Conservation (phyloP, 441 rosid species). For the Omphalea diandra region DNA sequence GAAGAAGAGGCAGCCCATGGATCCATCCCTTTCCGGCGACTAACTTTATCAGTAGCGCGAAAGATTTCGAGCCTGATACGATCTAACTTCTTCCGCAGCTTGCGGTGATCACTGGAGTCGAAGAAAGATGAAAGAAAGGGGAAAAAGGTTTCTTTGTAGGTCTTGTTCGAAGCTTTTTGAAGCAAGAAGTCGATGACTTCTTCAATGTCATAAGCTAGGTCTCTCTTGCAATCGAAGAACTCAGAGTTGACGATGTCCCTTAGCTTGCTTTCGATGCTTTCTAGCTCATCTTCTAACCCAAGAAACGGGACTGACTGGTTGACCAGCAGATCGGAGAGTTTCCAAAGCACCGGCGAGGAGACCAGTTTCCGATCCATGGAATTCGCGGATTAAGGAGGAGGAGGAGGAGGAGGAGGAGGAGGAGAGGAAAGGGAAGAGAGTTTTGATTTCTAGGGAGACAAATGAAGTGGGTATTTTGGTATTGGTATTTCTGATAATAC, state of each 20-base stretch:
- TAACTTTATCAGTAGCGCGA: slow-evolving; percentile 16
- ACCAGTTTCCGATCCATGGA: slow-evolving; percentile 22
- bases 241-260: slow-evolving; percentile 24
- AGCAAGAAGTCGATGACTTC: slow-evolving; percentile 18
- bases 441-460: too few species aligned
- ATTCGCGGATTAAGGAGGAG: too few species aligned
- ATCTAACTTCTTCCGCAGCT: slow-evolving; percentile 15
- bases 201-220: slow-evolving; percentile 23
- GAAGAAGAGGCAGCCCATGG: not conserved
- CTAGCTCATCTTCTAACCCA: slow-evolving; percentile 17
- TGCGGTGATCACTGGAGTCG: slow-evolving; percentile 12
- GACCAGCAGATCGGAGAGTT: slow-evolving; percentile 20
- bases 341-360: slow-evolving; percentile 16
- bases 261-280: slow-evolving; percentile 18
- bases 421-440: too few species aligned
- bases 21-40: slow-evolving; percentile 15
- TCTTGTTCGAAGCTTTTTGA: slow-evolving; percentile 1
- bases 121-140: not conserved
- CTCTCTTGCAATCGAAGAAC: slow-evolving; percentile 18
- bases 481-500: too few species aligned
- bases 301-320: slow-evolving; percentile 14
- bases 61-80: slow-evolving; percentile 19
- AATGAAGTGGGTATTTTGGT: too few species aligned
- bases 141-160: not conserved
- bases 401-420: not conserved